Evolutionary conservation across 208 protist species (phyloP), one percentile per base, ranked within the genome.

Genomic region (Hexamita inflata): DNA sequence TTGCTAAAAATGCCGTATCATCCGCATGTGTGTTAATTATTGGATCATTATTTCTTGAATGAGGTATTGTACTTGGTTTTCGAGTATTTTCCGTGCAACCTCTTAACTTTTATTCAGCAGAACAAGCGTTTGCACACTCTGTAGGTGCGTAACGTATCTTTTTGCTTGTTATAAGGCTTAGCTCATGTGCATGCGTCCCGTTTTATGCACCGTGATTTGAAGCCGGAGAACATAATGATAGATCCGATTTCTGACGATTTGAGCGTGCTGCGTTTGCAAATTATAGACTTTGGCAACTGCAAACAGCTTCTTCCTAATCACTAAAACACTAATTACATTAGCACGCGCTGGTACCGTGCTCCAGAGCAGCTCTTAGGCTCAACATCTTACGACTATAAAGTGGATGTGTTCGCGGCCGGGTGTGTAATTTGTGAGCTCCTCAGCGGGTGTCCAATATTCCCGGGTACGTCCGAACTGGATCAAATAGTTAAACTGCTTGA

Each of bases 331-430:
- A 15, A 53, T 38, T 73, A 75, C n/a, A 35, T 77, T n/a, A 59
- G 9, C 62, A 76, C 75, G 26, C 32, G 75, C 34, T 68, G 67
- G 64, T 77, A 77, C 45, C 2, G 75, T 2, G 75, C 75, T 19
- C 75, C 75, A 29, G 75, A 77, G 67, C 13, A 57, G 30, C 59
- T 77, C 28, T 30, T 77, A n/a, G 30, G 62, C 15, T 77, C 15
- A 9, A 35, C 30, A 28, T 4, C 4, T 28, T 77, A 77, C 39
- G 38, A 75, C 75, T 15, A 7, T 29, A 28, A 28, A 58, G 42
- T 77, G 4, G 75, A 77, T 64, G 41, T 77, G 11, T 77, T n/a
- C 30, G 59, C 75, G 28, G 34, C 42, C 4, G 75, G 75, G 4
- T 77, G 75, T 45, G 28, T 66, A 24, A 28, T 77, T 7, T 64